Evolutionary conservation across 1,284 basidiomycete genomes (phyloP), one percentile per base, ranked within the genome.

Genomic region (Pyrrhoderma lamaoense): DNA sequence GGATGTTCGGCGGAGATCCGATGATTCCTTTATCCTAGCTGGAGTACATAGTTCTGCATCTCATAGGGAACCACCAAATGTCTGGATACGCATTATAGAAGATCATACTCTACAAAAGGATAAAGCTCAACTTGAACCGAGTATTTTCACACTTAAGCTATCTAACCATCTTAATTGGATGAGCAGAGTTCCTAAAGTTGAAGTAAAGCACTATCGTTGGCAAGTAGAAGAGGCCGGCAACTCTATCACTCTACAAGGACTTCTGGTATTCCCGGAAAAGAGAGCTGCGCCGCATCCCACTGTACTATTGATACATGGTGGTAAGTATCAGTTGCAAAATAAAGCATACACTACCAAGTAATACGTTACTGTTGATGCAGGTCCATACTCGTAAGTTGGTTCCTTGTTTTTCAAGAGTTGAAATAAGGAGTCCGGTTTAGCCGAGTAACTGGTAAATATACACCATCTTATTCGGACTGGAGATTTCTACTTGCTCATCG

Each of bases 161-260:
- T 58, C 57, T 8, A 52, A 51, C n/a, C 58, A 59, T 47, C 49
- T 42, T n/a, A 18, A 36, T 18, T 58, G 57, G 58, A 34, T 52
- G 21, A 35, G 31, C 9, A 45, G 46, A 2, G 40, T 47, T 3
- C 38, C 48, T n/a, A 25, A 19, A 8, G 39, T 46, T 35, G 42
- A 49, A 3, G 45, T 27, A 3, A 44, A 48, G 9, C 54, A 51
- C 18, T 47, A 39, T 13, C 36, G 38, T 9, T 59, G 57, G 57
- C 42, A 31, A 16, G 53, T 53, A 3, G 23, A 52, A 37, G 58
- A 59, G 55, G 55, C 3, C 51, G 47, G 11, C 21, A 50, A 19
- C 42, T 58, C 13, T 31, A 58, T 8, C 57, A 31, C 27, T 31
- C 27, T 31, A 5, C 27, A 31, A 11, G 27, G 27, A 5, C 27